Base-by-base conservation (phyloP, 805 yeast genomes). In the Candida qinlingensis region DNA sequence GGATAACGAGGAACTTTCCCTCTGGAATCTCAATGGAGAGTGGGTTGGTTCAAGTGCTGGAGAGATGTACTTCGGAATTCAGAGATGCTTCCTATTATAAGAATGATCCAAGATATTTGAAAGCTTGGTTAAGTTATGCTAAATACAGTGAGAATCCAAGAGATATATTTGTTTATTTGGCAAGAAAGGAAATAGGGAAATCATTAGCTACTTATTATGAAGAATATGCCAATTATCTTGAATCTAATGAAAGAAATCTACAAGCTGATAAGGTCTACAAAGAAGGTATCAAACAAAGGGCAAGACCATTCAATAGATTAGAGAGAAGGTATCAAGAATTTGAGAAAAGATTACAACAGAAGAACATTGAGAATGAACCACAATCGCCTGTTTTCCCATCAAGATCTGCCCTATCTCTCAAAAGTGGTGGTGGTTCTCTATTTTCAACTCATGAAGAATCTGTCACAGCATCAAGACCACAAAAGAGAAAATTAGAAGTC, bases 111-210 rank as follows among this genome's bases (percentile, higher is more conserved):
- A 68, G 97, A 42, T 90, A 86, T 60, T 65, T 92, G 44, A 76
- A 74, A 52, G 74, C 90, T 2, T 92, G 99, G 97, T 65, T 91
- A 37, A 81, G 80, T 55, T 90, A 88, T 62, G 79, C 86, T 7
- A 76, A 74, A 27, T 81, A 76, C 58, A 76, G 85, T 2, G 87
- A 83, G 51, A 75, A 83, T 12, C 90, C 91, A 0, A 69, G 79
- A 39, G 91, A 85, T 46, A 72, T 87, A 3, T 90, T 84, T 62
- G 72, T 78, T 6, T 89, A 83, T 59, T 70, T 92, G 65, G 79
- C 82, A 39, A 77, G 83, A 51, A 81, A 84, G 53, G 79, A 75
- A 42, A 87, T 92, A 35, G 98, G 96, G 1, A 61, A 60, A 34
- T 72, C 72, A 37, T 68, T 88, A 44, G 80, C 96, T 0, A 57